Evolutionary conservation across 2,329 filamentous ascomycete genomes (phyloP).

Genomic region (Rhexocercosporidium sp.): DNA sequence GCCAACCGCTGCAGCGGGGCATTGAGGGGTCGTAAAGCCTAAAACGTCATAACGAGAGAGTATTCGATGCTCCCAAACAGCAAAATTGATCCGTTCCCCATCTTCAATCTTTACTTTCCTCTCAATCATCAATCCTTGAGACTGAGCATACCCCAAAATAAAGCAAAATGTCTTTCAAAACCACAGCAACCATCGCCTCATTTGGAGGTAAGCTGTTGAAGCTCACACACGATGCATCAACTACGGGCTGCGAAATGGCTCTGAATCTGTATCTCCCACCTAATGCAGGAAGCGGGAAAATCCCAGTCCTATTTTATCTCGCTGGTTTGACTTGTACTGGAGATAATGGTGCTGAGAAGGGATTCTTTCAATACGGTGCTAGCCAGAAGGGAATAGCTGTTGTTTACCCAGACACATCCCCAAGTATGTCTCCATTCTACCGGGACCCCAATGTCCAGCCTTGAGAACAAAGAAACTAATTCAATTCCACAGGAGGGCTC

Average conservation of each 20-base stretch:
- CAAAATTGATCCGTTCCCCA: slow-evolving; percentile 8
- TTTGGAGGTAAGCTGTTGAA: slow-evolving; percentile 96
- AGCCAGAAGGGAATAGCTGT: slow-evolving; percentile 84
- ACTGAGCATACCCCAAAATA: slow-evolving; percentile 33
- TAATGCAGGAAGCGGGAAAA: slow-evolving; percentile 57
- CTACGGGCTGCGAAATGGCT: slow-evolving; percentile 86
- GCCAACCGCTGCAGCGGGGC: slow-evolving; percentile 24
- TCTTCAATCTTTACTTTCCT: slow-evolving; percentile 4
- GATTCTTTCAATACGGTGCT: slow-evolving; percentile 89
- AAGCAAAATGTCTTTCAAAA: slow-evolving; percentile 79
- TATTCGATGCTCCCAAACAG: neutral
- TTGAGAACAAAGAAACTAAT: neutral
- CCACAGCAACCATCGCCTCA: slow-evolving; percentile 84
- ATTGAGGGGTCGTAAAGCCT: slow-evolving; percentile 35
- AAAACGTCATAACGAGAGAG: slow-evolving; percentile 35
- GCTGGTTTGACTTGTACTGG: slow-evolving; percentile 94
- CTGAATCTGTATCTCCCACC: slow-evolving; percentile 92
- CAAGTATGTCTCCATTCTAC: slow-evolving; percentile 59
- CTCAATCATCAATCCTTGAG: neutral
- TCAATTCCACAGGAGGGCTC: slow-evolving; percentile 65
- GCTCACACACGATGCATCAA: slow-evolving; percentile 81
- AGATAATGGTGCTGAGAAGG: slow-evolving; percentile 81
- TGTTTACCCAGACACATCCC: slow-evolving; percentile 93
- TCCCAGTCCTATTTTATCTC: slow-evolving; percentile 90
- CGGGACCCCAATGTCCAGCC: neutral